A percentile compares a stretch with the other conserved stretches of the same genome.
Conservation (phyloP, 345 rosid species). For the Eucalyptus pauciflora region DNA sequence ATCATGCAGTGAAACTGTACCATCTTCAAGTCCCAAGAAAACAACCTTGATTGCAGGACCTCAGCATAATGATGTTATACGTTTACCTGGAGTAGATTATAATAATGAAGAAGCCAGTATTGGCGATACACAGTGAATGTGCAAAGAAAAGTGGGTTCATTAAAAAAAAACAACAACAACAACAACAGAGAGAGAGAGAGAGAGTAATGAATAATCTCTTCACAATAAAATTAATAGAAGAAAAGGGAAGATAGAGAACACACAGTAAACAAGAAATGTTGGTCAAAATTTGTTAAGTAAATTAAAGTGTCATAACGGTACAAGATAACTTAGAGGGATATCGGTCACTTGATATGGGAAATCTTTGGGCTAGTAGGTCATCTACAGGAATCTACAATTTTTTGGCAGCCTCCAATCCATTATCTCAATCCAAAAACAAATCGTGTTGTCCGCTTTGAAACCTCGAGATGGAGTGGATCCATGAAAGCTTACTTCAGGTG, state of each 20-base stretch:
- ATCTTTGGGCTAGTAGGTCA: background rate
- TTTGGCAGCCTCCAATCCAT: background rate
- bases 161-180: too few relatives aligned
- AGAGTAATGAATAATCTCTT: too few relatives aligned
- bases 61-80: background rate
- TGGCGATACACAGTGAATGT: background rate
- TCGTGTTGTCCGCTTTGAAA: background rate
- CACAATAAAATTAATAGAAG: too few relatives aligned
- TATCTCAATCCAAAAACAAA: background rate
- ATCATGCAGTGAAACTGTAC: background rate
- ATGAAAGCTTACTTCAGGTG: background rate
- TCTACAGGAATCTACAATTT: background rate
- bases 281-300: too few relatives aligned
- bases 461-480: background rate
- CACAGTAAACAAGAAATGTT: too few relatives aligned
- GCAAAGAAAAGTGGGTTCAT: background rate
- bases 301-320: too few relatives aligned
- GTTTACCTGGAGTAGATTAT: conserved; percentile 2
- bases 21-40: background rate
- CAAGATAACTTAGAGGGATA: too few relatives aligned
- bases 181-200: too few relatives aligned
- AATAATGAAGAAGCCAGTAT: background rate
- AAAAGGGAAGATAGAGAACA: too few relatives aligned
- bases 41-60: background rate
- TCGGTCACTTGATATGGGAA: too few relatives aligned